Conservation (phyloP, 2,329 filamentous ascomycete species). For the Neofusicoccum umdonicola region DNA sequence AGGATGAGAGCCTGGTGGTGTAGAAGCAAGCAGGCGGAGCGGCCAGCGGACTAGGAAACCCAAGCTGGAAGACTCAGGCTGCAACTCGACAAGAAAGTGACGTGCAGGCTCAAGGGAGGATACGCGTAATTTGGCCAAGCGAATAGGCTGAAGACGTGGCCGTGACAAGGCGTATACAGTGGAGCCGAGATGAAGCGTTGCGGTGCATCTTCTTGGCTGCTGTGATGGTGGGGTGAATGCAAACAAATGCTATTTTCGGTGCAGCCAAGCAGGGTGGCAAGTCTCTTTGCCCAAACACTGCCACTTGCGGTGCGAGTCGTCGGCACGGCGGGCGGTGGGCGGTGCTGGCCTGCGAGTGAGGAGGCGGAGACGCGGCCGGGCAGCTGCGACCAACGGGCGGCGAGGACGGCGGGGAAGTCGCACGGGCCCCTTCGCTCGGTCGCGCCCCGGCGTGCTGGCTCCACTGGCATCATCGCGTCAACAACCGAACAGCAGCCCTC, state of each 20-base stretch:
- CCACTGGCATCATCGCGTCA: slow-evolving; percentile 9
- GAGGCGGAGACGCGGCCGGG: background rate
- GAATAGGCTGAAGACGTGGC: no score
- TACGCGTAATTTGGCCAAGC: no score
- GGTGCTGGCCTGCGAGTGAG: background rate
- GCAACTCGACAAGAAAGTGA: no score
- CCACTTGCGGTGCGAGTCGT: background rate
- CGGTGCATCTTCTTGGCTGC: background rate
- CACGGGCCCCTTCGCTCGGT: background rate
- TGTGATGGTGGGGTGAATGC: background rate
- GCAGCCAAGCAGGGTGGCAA: background rate
- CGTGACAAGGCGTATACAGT: no score
- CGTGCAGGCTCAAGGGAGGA: no score
- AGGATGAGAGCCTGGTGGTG: background rate
- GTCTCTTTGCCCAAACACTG: background rate
- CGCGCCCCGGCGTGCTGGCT: background rate
- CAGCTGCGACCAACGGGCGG: no score
- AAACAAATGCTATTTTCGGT: background rate
- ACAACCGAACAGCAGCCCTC: background rate
- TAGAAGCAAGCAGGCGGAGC: background rate
- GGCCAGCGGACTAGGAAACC: no score
- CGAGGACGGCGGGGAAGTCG: no score
- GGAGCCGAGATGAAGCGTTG: no score
- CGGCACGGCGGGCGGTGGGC: background rate
- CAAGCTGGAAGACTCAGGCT: no score